Evolutionary conservation across 176 grass and related monocot species (phyloP), one percentile per base, ranked within the genome.

Genomic region (Rhynchospora pubera): DNA sequence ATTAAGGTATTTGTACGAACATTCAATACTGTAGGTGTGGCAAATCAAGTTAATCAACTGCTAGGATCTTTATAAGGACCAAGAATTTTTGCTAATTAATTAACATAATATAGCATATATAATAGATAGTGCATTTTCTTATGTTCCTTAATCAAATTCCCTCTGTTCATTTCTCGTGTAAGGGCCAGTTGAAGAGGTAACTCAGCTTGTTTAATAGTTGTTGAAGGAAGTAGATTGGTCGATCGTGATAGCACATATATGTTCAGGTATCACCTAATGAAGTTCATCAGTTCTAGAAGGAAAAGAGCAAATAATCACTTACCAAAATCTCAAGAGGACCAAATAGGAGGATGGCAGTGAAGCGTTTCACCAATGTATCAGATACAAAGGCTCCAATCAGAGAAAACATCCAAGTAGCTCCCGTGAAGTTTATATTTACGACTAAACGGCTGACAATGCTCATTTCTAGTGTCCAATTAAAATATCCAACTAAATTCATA

Each of bases 341-440:
- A 64, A 87, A 83, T 2, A 87, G 47, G 79, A 76, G 55, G 8
- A 83, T 83, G 10, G 79, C 63, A 45, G 26, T 83, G 22, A 64
- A 87, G 14, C 85, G 26, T 34, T 66, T 75, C 51, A 87, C 75
- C 52, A 75, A 87, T 5, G 85, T 82, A 11, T 87, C 85, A 1
- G 85, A 87, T 23, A 87, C 16, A 50, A 87, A 82, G 34, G 78
- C 85, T 21, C 85, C 85, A 4, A 87, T 6, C 4, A 87, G 56
- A 76, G 85, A 53, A 39, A 87, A 82, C 7, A 65, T 80, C n/a
- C 42, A 77, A 26, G n/a, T 24, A 5, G 79, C 85, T 1, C 65
- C 85, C 15, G 60, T 7, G 18, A 83, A 62, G 53, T 87, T 87
- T 9, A 65, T 77, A 18, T 68, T 47, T 1, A 50, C 63, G 11